Base-by-base conservation (phyloP, 805 yeast species). In the Teunomyces kruisii region DNA sequence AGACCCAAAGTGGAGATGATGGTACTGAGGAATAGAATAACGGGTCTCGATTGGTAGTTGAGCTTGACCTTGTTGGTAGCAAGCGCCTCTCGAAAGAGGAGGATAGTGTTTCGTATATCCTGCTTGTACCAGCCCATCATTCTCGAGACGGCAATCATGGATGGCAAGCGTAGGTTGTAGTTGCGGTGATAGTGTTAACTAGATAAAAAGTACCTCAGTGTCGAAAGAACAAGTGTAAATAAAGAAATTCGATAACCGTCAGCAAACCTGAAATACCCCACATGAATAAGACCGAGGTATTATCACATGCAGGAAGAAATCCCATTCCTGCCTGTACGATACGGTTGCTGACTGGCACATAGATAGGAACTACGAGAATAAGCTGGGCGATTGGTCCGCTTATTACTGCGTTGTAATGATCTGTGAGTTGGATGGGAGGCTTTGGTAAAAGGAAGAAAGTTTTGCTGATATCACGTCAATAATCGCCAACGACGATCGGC, bases 31-130 rank as follows among this genome's bases (percentile, higher is more conserved):
- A 72, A 72, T 26, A 72, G 59, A 4, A 70, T 54, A 37, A 72
- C 76, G 1, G 76, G 76, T 37, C 74, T 57, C 41, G 72, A 65
- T 49, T 59, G 70, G 51, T 69, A 70, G 54, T 72, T 72, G 48
- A 72, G 58, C 39, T 60, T 55, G 42, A 68, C 71, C 44, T 59
- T 62, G 50, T 66, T 69, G 40, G 68, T 66, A 41, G 56, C 61
- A 51, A 65, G 67, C 1, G 68, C 65, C 47, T 72, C 76, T 42
- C 61, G 66, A 13, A 70, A 50, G 14, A 72, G 53, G 42, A 62
- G 55, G 29, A 68, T 43, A 6, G 70, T 47, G 39, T 66, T 68
- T 42, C 59, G 53, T n/a, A 69, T 41, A 49, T 70, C 74, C 37
- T 68, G 63, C 40, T 53, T 56, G 42, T 46, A 61, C 51, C 64